phyloP scores from a whole-genome alignment of 208 protist species.

The Acanthamoeba castellanii region DNA sequence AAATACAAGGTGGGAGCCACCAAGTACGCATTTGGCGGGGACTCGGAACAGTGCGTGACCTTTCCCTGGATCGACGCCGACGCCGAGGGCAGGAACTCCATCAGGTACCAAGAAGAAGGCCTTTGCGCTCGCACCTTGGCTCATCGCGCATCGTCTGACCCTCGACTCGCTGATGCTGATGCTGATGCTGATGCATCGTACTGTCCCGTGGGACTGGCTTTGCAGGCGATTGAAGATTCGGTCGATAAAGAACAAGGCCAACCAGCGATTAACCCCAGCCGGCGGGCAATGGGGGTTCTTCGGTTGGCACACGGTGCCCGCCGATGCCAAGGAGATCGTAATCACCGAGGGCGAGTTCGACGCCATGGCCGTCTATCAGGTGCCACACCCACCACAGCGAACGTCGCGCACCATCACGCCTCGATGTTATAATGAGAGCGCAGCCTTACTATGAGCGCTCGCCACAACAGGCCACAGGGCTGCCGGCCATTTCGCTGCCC shows the following conservation, averaged over 20 bases:
- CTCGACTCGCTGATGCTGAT: not conserved
- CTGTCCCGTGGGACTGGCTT: too few relatives aligned
- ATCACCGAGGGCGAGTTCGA: slow-evolving; percentile 89
- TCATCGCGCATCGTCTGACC: not conserved
- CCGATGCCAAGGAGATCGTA: slow-evolving; percentile 78
- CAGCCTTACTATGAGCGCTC: not conserved
- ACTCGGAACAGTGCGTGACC: slow-evolving; percentile 81
- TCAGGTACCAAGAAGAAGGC: not conserved
- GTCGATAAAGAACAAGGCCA: slow-evolving; percentile 77
- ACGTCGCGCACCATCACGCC: not conserved
- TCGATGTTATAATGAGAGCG: not conserved
- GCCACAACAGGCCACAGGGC: slow-evolving; percentile 73
- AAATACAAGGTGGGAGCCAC: slow-evolving; percentile 81
- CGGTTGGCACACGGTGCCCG: slow-evolving; percentile 85
- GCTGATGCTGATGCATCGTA: too few relatives aligned
- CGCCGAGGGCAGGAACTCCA: not conserved
- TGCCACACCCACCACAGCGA: not conserved
- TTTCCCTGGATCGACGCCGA: slow-evolving; percentile 79
- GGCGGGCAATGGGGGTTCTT: slow-evolving; percentile 86
- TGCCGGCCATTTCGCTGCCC: slow-evolving; percentile 87
- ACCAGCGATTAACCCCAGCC: slow-evolving; percentile 79
- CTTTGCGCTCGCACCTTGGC: too few relatives aligned
- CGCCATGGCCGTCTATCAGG: slow-evolving; percentile 87
- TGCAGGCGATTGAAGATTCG: slow-evolving; percentile 79
- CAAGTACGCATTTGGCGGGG: slow-evolving; percentile 69